Evolutionary conservation across 2,329 filamentous ascomycete species (phyloP).

Genomic region (Monosporascus ibericus): DNA sequence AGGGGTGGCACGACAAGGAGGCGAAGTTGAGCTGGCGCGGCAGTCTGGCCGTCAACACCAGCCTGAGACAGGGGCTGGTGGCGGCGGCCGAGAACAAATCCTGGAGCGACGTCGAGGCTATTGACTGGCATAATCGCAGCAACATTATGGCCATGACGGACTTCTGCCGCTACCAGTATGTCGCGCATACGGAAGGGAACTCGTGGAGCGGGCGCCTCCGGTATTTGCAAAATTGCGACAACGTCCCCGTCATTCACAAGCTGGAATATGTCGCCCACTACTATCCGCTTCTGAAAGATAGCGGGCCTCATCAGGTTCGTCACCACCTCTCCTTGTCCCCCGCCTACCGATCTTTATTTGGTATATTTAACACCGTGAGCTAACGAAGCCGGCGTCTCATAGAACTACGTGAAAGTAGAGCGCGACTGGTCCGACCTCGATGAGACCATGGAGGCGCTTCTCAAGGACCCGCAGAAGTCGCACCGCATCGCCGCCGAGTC

Average conservation of each 20-base stretch:
- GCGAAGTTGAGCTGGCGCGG: conserved; percentile 27
- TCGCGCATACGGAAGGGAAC: conserved; percentile 22
- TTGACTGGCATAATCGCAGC: conserved; percentile 19
- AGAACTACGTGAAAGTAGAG: conserved; percentile 42
- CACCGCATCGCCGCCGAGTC: conserved; percentile 43
- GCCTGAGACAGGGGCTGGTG: conserved; percentile 18
- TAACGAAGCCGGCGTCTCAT: neutral
- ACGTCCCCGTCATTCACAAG: conserved; percentile 41
- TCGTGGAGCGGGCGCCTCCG: conserved; percentile 26
- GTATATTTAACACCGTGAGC: neutral
- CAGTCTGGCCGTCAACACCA: conserved; percentile 19
- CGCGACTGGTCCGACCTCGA: conserved; percentile 35
- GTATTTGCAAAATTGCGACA: conserved; percentile 28
- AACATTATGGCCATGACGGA: conserved; percentile 20
- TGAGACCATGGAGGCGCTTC: conserved; percentile 32
- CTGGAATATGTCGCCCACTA: conserved; percentile 43
- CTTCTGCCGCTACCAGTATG: conserved; percentile 21
- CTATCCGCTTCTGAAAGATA: conserved; percentile 36
- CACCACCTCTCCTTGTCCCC: neutral
- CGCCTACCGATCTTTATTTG: no score
- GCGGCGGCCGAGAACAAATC: conserved; percentile 14
- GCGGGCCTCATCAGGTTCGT: conserved; percentile 34
- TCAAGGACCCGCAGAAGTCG: conserved; percentile 36
- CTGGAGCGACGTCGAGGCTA: conserved; percentile 22
- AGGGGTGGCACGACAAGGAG: conserved; percentile 19